A percentile compares a stretch with the other conserved stretches of the same genome.
phyloP scores from a whole-genome alignment of 2,329 filamentous ascomycete genomes.

The Diplodia mutila region DNA sequence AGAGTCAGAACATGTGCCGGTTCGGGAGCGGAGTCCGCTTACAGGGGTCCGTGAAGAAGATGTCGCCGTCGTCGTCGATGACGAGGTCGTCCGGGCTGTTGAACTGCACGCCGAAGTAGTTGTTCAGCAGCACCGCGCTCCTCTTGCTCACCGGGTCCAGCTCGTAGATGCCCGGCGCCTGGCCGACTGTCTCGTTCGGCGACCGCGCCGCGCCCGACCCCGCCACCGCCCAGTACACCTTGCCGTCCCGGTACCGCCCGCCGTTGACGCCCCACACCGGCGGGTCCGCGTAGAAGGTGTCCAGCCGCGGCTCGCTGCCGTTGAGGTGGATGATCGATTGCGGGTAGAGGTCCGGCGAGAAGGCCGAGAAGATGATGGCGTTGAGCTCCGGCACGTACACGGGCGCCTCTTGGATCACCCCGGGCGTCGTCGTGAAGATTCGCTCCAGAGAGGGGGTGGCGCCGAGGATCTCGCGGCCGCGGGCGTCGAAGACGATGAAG shows the following conservation, averaged over 20 bases:
- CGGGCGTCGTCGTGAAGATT: slow-evolving; percentile 26
- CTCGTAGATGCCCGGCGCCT: slow-evolving; percentile 8
- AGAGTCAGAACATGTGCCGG: neutral
- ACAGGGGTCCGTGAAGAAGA: slow-evolving; percentile 21
- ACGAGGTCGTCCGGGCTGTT: slow-evolving; percentile 18
- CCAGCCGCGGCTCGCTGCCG: neutral
- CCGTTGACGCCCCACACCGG: slow-evolving; percentile 1
- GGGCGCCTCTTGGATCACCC: slow-evolving; percentile 27
- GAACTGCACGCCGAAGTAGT: slow-evolving; percentile 20
- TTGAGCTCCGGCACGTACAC: slow-evolving; percentile 28
- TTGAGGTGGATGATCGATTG: slow-evolving; percentile 17
- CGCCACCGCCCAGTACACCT: slow-evolving; percentile 9
- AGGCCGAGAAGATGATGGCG: slow-evolving; percentile 16
- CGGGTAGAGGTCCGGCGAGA: neutral
- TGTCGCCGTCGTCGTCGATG: slow-evolving; percentile 4
- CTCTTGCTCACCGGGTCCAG: slow-evolving; percentile 4
- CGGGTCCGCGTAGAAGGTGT: neutral
- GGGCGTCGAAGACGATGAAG: slow-evolving; percentile 35
- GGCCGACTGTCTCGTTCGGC: neutral
- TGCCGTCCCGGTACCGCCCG: slow-evolving; percentile 1
- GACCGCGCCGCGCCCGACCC: neutral
- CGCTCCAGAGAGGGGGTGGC: slow-evolving; percentile 29
- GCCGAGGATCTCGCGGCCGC: slow-evolving; percentile 32
- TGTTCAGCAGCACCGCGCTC: slow-evolving; percentile 4
- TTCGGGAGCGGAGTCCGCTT: neutral